A percentile compares a stretch with the other conserved stretches of the same genome.
These are phyloP conservation scores for Trichoderma koningii DNA, from an alignment of 2,329 filamentous ascomycete species.

Conservation along the genomic window DNA sequence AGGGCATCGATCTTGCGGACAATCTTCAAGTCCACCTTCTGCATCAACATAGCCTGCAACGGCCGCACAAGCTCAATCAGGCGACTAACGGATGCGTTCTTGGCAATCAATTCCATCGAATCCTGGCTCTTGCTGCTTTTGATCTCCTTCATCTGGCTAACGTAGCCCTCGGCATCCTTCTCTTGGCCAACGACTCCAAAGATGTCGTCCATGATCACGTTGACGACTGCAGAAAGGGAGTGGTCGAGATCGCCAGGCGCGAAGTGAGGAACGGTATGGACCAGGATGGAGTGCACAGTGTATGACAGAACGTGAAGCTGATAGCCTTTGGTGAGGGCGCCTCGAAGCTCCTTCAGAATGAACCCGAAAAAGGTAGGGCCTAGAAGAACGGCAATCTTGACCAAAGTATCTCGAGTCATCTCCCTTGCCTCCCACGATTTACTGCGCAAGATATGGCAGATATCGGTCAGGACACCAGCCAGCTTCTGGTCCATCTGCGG, in stretches of 20 bases:
- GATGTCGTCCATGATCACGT: constrained; percentile 94
- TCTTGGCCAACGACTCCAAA: constrained; percentile 92
- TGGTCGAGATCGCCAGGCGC: constrained; percentile 86
- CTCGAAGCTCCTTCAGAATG: constrained; percentile 86
- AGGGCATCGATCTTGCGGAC: constrained; percentile 90
- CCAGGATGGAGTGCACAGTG: constrained; percentile 88
- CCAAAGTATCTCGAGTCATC: constrained; percentile 83
- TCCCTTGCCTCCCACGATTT: constrained; percentile 87
- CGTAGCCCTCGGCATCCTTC: constrained; percentile 95
- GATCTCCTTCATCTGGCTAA: constrained; percentile 93
- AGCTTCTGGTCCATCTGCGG: constrained; percentile 73
- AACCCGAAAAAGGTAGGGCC: constrained; percentile 86
- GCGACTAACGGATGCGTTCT: constrained; percentile 72
- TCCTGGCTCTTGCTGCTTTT: constrained; percentile 98
- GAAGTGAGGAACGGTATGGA: constrained; percentile 71
- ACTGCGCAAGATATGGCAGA: constrained; percentile 89
- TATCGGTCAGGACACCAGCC: constrained; percentile 83
- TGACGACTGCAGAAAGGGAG: constrained; percentile 75
- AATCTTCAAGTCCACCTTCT: constrained; percentile 81
- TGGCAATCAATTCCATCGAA: constrained; percentile 90
- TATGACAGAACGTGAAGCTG: constrained; percentile 95
- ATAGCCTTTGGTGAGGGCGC: constrained; percentile 80
- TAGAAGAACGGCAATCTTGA: constrained; percentile 78
- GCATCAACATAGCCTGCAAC: constrained; percentile 73
- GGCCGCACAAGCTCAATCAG: constrained; percentile 77